phyloP scores from a whole-genome alignment of 2,329 filamentous ascomycete species.

The Penicillium sp. region DNA sequence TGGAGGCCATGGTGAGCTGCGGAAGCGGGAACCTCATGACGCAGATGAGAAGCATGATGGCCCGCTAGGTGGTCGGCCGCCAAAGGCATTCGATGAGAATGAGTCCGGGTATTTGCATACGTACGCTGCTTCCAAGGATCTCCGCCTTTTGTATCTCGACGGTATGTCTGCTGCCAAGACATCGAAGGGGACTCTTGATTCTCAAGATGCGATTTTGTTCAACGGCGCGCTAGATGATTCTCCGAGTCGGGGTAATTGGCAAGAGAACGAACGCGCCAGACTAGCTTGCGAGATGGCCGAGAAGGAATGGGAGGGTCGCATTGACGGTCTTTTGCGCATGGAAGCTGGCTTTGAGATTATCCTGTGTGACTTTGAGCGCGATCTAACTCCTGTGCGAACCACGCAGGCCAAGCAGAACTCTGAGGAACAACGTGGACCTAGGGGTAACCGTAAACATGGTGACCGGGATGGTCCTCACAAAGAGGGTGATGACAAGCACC shows the following conservation, averaged over 20 bases:
- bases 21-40: too few species aligned
- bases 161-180: constrained; percentile 69
- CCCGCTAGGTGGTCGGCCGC: too few species aligned
- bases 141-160: constrained; percentile 67
- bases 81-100: too few species aligned
- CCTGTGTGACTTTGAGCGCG: constrained; percentile 60
- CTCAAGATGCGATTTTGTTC: constrained; percentile 63
- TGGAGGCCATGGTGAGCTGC: too few species aligned
- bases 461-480: background rate
- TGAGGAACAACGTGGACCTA: background rate
- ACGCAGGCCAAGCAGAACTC: constrained; percentile 23
- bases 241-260: background rate
- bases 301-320: constrained; percentile 50
- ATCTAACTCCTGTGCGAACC: constrained; percentile 40
- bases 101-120: constrained; percentile 53
- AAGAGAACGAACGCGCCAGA: constrained; percentile 54
- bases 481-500: background rate
- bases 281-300: constrained; percentile 57
- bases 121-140: constrained; percentile 58
- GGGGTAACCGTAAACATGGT: background rate
- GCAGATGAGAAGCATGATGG: too few species aligned
- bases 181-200: constrained; percentile 64
- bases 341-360: constrained; percentile 72
- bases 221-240: constrained; percentile 30
- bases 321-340: constrained; percentile 67